Conservation (phyloP, 106 monocot genomes). For the Xerophyta viscosa region DNA sequence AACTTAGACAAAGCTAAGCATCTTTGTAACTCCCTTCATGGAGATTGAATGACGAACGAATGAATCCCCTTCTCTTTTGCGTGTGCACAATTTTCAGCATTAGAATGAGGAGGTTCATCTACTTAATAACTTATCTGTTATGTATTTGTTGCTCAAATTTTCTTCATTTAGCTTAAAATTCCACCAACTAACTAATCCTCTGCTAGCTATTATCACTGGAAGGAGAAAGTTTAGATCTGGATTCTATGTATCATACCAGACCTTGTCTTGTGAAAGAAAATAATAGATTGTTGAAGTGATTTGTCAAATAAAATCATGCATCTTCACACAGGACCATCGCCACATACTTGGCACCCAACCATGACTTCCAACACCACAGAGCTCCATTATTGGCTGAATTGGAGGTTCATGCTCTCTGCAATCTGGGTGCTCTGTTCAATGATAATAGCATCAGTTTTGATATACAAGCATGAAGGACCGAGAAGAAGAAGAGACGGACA, state of each 20-base stretch:
- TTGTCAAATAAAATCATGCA: constrained; percentile 19
- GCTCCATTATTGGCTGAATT: constrained; percentile 54
- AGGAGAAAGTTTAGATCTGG: not conserved
- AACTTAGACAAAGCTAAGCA: not conserved
- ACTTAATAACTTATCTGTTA: no score
- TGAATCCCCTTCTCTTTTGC: no score
- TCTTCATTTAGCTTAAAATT: no score
- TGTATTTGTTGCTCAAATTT: no score
- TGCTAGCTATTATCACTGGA: not conserved
- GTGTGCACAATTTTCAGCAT: no score
- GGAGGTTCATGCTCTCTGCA: constrained; percentile 59
- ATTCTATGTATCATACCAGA: no score
- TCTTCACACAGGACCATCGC: constrained; percentile 36
- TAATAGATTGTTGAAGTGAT: not conserved
- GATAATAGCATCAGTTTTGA: constrained; percentile 35
- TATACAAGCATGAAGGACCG: constrained; percentile 61
- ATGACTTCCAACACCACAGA: constrained; percentile 39
- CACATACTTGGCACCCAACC: constrained; percentile 35
- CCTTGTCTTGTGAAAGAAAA: no score
- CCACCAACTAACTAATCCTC: not conserved
- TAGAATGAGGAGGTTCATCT: no score
- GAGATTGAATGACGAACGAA: no score
- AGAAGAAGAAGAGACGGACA: not conserved
- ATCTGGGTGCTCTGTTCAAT: constrained; percentile 45
- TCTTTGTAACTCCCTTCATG: not conserved